These are phyloP conservation scores for Ambispora gerdemannii DNA, from an alignment of 192 early-diverging fungal genomes.

Conservation along the genomic window DNA sequence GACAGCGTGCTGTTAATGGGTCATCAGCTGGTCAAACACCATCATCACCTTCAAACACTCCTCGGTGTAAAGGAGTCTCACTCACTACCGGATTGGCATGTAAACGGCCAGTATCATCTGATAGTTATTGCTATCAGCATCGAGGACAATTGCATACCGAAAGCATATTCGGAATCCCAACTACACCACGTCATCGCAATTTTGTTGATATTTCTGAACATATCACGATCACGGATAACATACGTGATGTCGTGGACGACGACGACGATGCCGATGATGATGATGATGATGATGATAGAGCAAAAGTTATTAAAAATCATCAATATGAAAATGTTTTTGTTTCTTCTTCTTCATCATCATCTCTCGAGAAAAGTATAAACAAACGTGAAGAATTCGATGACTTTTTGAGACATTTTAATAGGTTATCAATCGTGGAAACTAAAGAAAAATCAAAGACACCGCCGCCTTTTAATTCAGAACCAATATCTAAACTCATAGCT, in stretches of 20 bases:
- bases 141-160: neutral
- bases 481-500: too few relatives aligned
- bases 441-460: too few relatives aligned
- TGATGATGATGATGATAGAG: too few relatives aligned
- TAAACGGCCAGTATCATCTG: neutral
- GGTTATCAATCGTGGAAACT: neutral
- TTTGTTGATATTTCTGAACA: neutral
- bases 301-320: too few relatives aligned
- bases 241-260: neutral
- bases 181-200: neutral
- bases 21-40: too few relatives aligned
- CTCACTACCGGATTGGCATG: neutral
- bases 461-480: too few relatives aligned
- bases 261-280: neutral
- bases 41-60: neutral
- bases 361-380: neutral
- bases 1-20: too few relatives aligned
- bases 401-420: neutral
- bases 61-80: neutral
- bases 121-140: slow-evolving; percentile 7
- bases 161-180: neutral
- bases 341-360: neutral
- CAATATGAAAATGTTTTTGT: too few relatives aligned
- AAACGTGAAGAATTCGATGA: neutral
- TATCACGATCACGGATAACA: neutral